phyloP scores from a whole-genome alignment of 352 stramenopile species.

The Pythium rishiriense region DNA sequence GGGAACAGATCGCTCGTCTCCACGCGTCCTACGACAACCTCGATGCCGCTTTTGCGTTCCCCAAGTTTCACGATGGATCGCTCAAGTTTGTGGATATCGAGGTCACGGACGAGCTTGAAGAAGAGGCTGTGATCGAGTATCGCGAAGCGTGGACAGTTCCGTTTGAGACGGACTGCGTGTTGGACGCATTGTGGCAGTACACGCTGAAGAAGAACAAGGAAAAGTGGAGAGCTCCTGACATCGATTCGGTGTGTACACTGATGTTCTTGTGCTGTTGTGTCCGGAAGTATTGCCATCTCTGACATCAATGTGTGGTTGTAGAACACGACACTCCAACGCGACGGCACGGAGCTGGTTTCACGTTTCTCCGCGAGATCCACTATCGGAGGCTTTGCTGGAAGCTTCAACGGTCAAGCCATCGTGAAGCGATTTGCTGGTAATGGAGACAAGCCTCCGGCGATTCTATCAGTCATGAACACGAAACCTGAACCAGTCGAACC shows the following conservation, averaged over 20 bases:
- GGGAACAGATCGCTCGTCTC: constrained; percentile 5
- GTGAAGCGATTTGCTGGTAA: not conserved
- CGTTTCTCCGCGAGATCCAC: not conserved
- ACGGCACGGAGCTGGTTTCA: not conserved
- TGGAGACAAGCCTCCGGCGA: not conserved
- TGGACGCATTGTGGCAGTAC: constrained; percentile 15
- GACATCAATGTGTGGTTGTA: not conserved
- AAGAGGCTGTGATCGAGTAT: constrained; percentile 10
- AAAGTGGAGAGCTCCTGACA: not conserved
- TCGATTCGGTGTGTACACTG: not conserved
- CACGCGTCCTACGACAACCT: not conserved
- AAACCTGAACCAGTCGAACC: not conserved
- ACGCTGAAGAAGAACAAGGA: constrained; percentile 3
- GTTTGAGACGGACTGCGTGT: constrained; percentile 8
- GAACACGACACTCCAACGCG: not conserved
- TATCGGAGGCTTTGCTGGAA: not conserved
- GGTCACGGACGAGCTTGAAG: not conserved
- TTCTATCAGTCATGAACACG: not conserved
- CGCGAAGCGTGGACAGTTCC: constrained; percentile 16
- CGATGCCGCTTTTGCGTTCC: constrained; percentile 4
- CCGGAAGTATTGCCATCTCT: too few species aligned
- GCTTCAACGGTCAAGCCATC: not conserved
- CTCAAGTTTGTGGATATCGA: constrained; percentile 20
- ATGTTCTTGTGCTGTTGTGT: not conserved
- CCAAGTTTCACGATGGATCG: constrained; percentile 17